Evolutionary conservation across 805 yeast genomes (phyloP), one percentile per base, ranked within the genome.

Genomic region (Blastobotrys robertii): DNA sequence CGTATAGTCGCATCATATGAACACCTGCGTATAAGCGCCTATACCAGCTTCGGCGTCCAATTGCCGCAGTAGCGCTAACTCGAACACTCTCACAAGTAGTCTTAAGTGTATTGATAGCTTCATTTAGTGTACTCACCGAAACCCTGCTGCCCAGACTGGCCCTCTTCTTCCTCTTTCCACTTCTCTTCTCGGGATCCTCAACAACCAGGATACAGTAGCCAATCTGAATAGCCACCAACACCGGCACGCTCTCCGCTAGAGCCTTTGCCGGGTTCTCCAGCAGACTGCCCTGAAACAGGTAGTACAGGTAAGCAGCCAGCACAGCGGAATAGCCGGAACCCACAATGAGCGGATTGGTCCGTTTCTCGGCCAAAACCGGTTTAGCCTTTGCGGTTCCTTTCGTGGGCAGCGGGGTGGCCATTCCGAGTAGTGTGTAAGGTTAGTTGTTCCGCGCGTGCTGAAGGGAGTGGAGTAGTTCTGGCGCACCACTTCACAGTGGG

Each of bases 151-250:
- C 28, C 36, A 15, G 38, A 8, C 29, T 9, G 36, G 35, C 30
- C 25, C 37, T 34, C 41, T 35, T 38, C 12, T 29, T 16, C n/a
- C 34, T 34, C 33, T 41, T 37, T 14, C 37, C 11, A 14, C 30
- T 4, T 39, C 37, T 29, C 12, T 33, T 13, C 28, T 10, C 13
- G 30, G 12, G 31, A 11, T n/a, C 38, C 31, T 12, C 31, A 8
- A 22, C 36, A 9, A 19, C 41, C 10, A 30, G 22, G 10, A 52
- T 44, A 30, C 56, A 51, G 45, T 53, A 54, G n/a, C 42, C 45
- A 35, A 52, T 37, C 30, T 54, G 58, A 8, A 52, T 34, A 9
- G 30, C 42, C 8, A 49, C 37, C 32, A 52, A 37, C 9, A 43
- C 39, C 4, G 49, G 48, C n/a, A 47, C 37, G 8, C 47, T 42